Evolutionary conservation across 345 rosid genomes (phyloP), one percentile per base, ranked within the genome.

Genomic region (Sisymbrium irio): DNA sequence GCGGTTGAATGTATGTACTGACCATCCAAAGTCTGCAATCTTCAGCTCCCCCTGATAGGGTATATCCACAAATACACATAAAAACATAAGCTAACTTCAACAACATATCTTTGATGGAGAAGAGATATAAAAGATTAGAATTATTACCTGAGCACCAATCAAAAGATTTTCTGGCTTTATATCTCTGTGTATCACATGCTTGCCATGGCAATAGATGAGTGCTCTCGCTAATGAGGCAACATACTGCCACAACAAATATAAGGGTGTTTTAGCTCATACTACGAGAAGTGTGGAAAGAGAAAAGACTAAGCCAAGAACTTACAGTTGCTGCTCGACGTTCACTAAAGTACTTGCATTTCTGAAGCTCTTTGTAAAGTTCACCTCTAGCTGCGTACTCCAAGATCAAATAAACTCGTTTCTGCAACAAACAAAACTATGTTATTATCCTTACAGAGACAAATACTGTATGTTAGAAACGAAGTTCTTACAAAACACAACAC

Each of bases 1-100:
- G 13, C 96, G 89, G 73, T 89, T 91, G 79, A 95, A 92, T 28
- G 97, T 95, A 78, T 95, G 97, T 30, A 95, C 99, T 0, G 98
- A 94, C 98, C 97, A 94, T 63, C 97, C 98, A 81, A 94, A 94
- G 65, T 94, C 98, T 15, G 99, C 97, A 78, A 95, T 95, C 85
- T 95, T 95, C 18, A 92, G 95, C 75, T 95, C 99, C 44, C 99
- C 99, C 99, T 92, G 82, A 65, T 6, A 56, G 70, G 3, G 28
- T 35, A 41, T 18, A 69, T 15, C 37, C 22, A 68, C 9, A 17
- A 35, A 54, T 17, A 57, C 60, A 30, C 8, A 58, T 45, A 8
- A 7, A 1, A 0, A 59, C 7, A 4, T 47, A 60, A 36, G 56
- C 46, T 5, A 35, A 70, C 49, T 60, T 36, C 30, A 60, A 47